Evolutionary conservation across 208 protist species (phyloP).

Genomic region (Trypanosoma avium): DNA sequence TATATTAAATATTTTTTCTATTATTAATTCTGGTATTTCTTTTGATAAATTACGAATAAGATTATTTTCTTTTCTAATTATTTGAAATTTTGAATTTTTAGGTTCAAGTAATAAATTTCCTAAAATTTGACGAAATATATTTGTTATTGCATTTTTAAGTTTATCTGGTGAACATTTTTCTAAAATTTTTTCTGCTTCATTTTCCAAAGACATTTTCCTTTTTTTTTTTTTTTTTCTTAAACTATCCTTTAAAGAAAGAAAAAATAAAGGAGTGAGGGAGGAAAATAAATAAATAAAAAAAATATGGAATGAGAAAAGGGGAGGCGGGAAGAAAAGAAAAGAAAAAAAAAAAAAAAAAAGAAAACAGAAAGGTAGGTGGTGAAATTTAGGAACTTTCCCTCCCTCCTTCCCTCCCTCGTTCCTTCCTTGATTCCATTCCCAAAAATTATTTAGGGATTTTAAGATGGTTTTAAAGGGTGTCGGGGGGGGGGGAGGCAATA

Average conservation of each 20-base stretch:
- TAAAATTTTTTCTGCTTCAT: conserved; percentile 14
- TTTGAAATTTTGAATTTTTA: conserved; percentile 54
- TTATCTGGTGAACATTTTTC: conserved; percentile 11
- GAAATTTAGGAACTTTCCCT: no score
- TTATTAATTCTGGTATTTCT: conserved; percentile 31
- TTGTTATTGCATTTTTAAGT: conserved; percentile 16
- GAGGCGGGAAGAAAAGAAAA: not conserved
- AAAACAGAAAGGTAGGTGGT: no score
- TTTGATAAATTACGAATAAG: conserved; percentile 30
- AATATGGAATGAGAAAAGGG: not conserved
- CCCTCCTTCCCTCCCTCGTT: no score
- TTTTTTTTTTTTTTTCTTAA: no score
- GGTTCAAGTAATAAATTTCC: conserved; percentile 72
- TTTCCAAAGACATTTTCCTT: no score
- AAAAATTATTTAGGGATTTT: no score
- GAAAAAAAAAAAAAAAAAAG: conserved; percentile 1
- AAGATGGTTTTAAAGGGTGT: no score
- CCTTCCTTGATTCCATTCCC: no score
- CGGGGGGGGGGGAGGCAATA: no score
- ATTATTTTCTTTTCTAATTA: conserved; percentile 54
- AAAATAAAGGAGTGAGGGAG: no score
- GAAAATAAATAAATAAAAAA: no score
- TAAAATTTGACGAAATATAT: conserved; percentile 60
- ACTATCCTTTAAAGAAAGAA: conserved; percentile 10
- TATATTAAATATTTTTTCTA: conserved; percentile 42